Base-by-base conservation (phyloP, 108 stramenopile genomes). In the Pseudonitzschia multistriata region DNA sequence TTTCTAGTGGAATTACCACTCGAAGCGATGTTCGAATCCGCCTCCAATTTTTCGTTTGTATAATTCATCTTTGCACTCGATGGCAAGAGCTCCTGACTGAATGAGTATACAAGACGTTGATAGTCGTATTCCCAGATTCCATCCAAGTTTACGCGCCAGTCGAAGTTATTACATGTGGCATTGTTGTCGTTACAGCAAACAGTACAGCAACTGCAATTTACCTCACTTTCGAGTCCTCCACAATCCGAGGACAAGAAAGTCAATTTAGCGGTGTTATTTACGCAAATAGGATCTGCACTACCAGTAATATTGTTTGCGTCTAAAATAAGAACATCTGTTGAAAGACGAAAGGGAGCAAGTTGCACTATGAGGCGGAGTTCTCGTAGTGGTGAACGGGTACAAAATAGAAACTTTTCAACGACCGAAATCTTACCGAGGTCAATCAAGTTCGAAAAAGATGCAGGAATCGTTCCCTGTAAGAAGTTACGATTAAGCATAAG, bases 41-140 rank as follows among this genome's bases (percentile, higher is more conserved):
- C n/a, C n/a, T 45, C 42, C 13, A 17, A 17, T 6, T 45, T 45
- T 1, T 3, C 3, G 7, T 13, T 45, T 4, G 42, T 45, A 35
- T 59, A 59, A 3, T 14, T 29, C 3, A 7, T 15, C 35, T 59
- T 59, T 10, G 57, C 57, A 35, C 5, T 5, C 3, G 57, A 14
- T 59, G 57, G 57, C 57, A 59, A 15, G 29, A 72, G 11, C 17
- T 72, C 57, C 8, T 49, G 66, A 35, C 42, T 66, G 47, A 66
- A 77, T 1, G 50, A 45, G 42, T 70, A 71, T 33, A 63, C 34
- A 17, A 66, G 6, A 48, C 77, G 42, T 55, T 53, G 31, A 34
- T 61, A 78, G 22, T 66, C 71, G 39, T 72, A 67, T 31, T 78
- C 77, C 77, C 77, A 72, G 28, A 78, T 67, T 21, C 70, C 70